Evolutionary conservation across 331 rosid species (phyloP), one percentile per base, ranked within the genome.

Genomic region (Dryas integrifolia): DNA sequence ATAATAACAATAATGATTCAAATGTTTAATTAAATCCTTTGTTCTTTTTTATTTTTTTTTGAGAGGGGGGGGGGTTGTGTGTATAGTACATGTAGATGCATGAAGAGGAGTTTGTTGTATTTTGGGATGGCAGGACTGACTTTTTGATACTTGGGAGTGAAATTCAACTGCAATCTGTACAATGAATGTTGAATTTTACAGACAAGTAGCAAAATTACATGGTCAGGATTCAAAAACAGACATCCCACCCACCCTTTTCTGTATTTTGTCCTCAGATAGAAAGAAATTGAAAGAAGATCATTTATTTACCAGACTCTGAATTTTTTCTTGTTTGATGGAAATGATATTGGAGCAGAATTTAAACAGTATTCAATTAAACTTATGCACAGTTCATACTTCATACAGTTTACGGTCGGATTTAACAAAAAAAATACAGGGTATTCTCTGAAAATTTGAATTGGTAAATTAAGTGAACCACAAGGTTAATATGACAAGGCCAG

Each of bases 1-100:
- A 70, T 44, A 52, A 52, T 41, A 53, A 18, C n/a, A 58, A 65
- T 41, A 87, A 79, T 38, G 57, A 86, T 67, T 79, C 80, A 41
- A 65, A 74, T 61, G 82, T 81, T 72, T 88, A 72, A 72, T 76
- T 65, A 6, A 44, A 16, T 21, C n/a, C 11, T 9, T 52, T 39
- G 58, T 15, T 58, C 15, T 30, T 15, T 16, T 9, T 10, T 9
- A 4, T 16, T 62, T 7, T 8, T 67, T 5, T 56, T 21, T 21
- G 30, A 0, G 30, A 2, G 35, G 35, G 35, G 35, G 35, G 2
- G 35, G 49, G 21, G 9, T 43, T 26, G 66, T 74, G 24, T 76
- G 82, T 81, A 73, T 16, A 56, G 79, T 77, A 47, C 47, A 65
- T 45, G 65, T 39, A 68, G 75, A 72, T 48, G 18, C 21, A 69